These are phyloP conservation scores for Elsinoe australis DNA, from an alignment of 2,329 filamentous ascomycete species.

Conservation along the genomic window DNA sequence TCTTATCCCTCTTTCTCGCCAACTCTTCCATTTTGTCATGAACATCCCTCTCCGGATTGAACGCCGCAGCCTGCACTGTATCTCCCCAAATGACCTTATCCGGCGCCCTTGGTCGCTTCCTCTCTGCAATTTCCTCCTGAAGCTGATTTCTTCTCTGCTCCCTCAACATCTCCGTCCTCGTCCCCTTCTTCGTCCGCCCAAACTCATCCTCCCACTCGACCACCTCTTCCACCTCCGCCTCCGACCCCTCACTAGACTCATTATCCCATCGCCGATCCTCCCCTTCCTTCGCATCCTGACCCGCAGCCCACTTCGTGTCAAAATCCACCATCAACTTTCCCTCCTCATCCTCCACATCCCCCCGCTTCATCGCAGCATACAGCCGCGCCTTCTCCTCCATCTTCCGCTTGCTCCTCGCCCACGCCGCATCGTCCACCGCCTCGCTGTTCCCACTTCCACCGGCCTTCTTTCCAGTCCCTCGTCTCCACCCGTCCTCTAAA, in stretches of 20 bases:
- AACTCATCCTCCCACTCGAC: constrained; percentile 90
- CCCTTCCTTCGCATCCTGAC: constrained; percentile 38
- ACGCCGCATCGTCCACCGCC: constrained; percentile 48
- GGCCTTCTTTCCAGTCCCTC: constrained; percentile 57
- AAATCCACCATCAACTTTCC: constrained; percentile 75
- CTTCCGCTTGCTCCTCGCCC: constrained; percentile 63
- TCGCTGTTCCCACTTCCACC: constrained; percentile 56
- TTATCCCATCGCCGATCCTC: constrained; percentile 37
- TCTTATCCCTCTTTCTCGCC: constrained; percentile 69
- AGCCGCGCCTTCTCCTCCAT: constrained; percentile 86
- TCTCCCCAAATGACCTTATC: constrained; percentile 73
- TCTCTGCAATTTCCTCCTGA: constrained; percentile 45
- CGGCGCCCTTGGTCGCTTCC: constrained; percentile 58
- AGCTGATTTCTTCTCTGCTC: constrained; percentile 53
- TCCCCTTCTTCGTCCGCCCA: constrained; percentile 69
- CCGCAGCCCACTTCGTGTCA: constrained; percentile 78
- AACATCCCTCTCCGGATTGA: constrained; percentile 61
- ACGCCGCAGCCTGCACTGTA: constrained; percentile 73
- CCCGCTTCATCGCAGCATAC: constrained; percentile 84
- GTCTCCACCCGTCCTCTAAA: constrained; percentile 46
- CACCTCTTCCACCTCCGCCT: constrained; percentile 50
- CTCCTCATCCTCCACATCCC: constrained; percentile 60
- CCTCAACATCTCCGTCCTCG: constrained; percentile 58
- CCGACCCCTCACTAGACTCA: constrained; percentile 32
- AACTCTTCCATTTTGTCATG: constrained; percentile 67